phyloP scores from a whole-genome alignment of 768 basidiomycete genomes.

The Trametes cubensis region DNA sequence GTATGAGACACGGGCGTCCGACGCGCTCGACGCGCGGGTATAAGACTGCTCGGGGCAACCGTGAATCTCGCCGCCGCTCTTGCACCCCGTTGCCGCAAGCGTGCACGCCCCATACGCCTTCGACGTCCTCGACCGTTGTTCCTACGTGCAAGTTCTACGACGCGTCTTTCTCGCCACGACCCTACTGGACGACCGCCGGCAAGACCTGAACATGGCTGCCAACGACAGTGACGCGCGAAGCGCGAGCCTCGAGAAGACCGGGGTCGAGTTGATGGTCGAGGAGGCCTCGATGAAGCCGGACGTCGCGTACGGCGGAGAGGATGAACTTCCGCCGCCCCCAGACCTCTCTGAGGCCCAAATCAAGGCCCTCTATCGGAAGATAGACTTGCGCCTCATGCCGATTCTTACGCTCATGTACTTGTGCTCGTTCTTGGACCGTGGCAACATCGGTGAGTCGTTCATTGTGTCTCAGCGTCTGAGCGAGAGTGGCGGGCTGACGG shows the following conservation, averaged over 20 bases:
- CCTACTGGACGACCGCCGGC: not conserved
- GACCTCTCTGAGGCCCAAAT: slow-evolving; percentile 52
- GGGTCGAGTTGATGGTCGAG: not conserved
- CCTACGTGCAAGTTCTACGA: not conserved
- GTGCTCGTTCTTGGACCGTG: slow-evolving; percentile 35
- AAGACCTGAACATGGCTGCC: not conserved
- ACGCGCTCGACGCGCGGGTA: slow-evolving; percentile 1
- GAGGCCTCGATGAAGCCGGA: not conserved
- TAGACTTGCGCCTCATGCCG: slow-evolving; percentile 36
- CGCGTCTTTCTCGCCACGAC: not conserved
- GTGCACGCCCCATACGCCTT: not conserved
- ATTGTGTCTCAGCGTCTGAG: not conserved
- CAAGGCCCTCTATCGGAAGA: slow-evolving; percentile 37
- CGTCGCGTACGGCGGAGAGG: slow-evolving; percentile 49
- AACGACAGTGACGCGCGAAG: not conserved
- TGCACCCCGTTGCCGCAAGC: not conserved
- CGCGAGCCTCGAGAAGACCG: slow-evolving; percentile 7
- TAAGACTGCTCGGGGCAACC: not conserved
- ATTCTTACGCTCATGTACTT: slow-evolving; percentile 37
- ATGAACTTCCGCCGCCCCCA: slow-evolving; percentile 48
- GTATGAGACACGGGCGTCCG: slow-evolving; percentile 4
- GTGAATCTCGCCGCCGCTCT: not conserved
- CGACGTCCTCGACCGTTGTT: not conserved
- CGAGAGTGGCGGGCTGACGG: not conserved
- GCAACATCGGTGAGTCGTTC: slow-evolving; percentile 23